Conservation (phyloP, 2,329 filamentous ascomycete species). For the Exserohilum turcica region DNA sequence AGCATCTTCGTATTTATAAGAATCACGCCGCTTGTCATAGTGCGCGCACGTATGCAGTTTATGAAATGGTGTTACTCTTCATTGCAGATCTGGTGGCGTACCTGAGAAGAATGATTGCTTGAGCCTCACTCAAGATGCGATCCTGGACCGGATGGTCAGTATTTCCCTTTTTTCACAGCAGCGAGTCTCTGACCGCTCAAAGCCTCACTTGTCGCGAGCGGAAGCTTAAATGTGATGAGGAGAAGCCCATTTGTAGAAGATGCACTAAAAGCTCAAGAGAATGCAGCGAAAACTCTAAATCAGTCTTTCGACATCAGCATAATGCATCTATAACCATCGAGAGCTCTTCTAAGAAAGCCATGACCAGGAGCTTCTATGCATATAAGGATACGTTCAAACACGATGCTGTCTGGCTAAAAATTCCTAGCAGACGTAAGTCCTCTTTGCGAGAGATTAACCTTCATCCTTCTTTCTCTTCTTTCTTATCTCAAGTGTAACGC, state of each 20-base stretch:
- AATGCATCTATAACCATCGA: slow-evolving; percentile 70
- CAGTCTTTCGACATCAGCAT: slow-evolving; percentile 71
- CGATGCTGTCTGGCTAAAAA: slow-evolving; percentile 65
- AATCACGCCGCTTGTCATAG: no score
- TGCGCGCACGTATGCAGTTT: no score
- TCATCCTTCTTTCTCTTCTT: no score
- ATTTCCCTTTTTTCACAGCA: slow-evolving; percentile 1
- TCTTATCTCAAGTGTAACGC: no score
- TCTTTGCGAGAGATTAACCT: slow-evolving; percentile 14
- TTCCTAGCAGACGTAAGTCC: slow-evolving; percentile 61
- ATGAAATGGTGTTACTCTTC: no score
- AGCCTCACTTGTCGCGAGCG: slow-evolving; percentile 61
- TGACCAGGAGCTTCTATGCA: slow-evolving; percentile 66
- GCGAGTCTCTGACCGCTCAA: slow-evolving; percentile 13
- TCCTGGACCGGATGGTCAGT: slow-evolving; percentile 50
- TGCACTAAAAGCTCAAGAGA: slow-evolving; percentile 65
- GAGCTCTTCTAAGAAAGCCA: slow-evolving; percentile 50
- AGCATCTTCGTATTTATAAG: no score
- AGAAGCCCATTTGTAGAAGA: slow-evolving; percentile 64
- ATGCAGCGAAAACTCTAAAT: slow-evolving; percentile 65
- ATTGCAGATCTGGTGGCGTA: no score
- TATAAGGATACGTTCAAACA: slow-evolving; percentile 69
- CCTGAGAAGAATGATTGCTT: no score
- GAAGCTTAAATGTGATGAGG: slow-evolving; percentile 70
- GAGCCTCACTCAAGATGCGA: no score